These are phyloP conservation scores for Handroanthus guayacan DNA, from an alignment of 257 asterid species.

Conservation along the genomic window DNA sequence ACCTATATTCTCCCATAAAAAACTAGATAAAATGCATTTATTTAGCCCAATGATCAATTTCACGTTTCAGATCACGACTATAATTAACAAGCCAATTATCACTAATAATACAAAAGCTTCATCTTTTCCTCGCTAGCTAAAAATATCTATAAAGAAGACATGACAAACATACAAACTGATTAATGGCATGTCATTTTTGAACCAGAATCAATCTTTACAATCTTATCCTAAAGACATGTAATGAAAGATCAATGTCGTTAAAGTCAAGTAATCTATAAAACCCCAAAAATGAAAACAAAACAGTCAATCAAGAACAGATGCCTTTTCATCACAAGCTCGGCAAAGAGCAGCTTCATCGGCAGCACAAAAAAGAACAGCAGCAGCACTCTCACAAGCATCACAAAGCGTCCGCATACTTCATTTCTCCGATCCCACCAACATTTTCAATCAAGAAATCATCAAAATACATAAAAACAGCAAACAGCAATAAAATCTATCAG, in stretches of 20 bases:
- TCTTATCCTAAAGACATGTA: not conserved
- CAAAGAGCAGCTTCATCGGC: conserved; percentile 85
- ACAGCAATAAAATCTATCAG: not conserved
- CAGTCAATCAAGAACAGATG: conserved; percentile 20
- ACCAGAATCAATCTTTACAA: conserved; percentile 19
- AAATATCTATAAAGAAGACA: not conserved
- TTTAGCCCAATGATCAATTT: not conserved
- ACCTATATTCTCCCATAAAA: not conserved
- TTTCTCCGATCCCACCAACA: conserved; percentile 42
- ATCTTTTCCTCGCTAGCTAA: not conserved
- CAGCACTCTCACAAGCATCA: conserved; percentile 78
- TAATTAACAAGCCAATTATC: not conserved
- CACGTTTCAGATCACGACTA: not conserved
- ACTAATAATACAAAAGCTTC: not conserved
- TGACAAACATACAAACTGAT: not conserved
- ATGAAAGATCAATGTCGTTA: conserved; percentile 2
- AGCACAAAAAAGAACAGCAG: conserved; percentile 75
- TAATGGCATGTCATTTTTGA: not conserved
- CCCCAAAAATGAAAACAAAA: not conserved
- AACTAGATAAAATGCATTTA: not conserved
- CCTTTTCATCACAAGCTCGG: conserved; percentile 74
- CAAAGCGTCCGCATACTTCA: conserved; percentile 78
- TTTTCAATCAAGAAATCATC: not conserved
- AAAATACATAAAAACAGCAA: not conserved
- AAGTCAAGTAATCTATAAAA: not conserved